phyloP scores from a whole-genome alignment of 805 yeast genomes.

The Saturnispora silvae region DNA sequence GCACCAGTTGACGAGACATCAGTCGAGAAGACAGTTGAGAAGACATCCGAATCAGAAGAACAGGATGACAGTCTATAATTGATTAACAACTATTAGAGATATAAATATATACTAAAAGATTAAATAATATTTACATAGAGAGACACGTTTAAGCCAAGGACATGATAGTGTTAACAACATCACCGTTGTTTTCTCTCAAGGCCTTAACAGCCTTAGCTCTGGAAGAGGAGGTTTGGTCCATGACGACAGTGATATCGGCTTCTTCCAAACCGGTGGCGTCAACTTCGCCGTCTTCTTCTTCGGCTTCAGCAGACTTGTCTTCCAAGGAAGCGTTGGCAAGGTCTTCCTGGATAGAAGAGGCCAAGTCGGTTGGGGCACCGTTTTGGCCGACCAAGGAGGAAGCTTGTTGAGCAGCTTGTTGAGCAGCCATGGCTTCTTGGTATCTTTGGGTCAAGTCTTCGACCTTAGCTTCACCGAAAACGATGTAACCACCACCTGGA shows the following conservation, averaged over 20 bases:
- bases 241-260: slow-evolving; percentile 75
- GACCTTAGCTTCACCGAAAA: slow-evolving; percentile 95
- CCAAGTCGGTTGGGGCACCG: slow-evolving; percentile 39
- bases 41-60: neutral
- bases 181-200: slow-evolving; percentile 78
- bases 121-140: no score
- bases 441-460: slow-evolving; percentile 87
- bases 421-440: slow-evolving; percentile 74
- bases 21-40: no score
- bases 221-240: slow-evolving; percentile 85
- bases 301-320: slow-evolving; percentile 29
- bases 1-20: no score
- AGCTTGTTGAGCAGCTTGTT: slow-evolving; percentile 46
- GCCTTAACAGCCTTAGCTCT: slow-evolving; percentile 89
- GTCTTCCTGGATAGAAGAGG: slow-evolving; percentile 63
- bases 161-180: slow-evolving; percentile 95
- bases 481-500: slow-evolving; percentile 87
- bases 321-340: slow-evolving; percentile 51
- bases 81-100: no score
- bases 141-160: slow-evolving; percentile 32
- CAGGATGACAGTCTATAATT: neutral
- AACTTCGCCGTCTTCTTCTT: slow-evolving; percentile 54
- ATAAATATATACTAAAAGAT: no score
- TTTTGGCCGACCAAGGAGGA: slow-evolving; percentile 27
- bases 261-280: slow-evolving; percentile 79